A percentile compares a stretch with the other conserved stretches of the same genome.
phyloP scores from a whole-genome alignment of 495 filamentous ascomycete species.

The Elaphomyces granulatus region DNA sequence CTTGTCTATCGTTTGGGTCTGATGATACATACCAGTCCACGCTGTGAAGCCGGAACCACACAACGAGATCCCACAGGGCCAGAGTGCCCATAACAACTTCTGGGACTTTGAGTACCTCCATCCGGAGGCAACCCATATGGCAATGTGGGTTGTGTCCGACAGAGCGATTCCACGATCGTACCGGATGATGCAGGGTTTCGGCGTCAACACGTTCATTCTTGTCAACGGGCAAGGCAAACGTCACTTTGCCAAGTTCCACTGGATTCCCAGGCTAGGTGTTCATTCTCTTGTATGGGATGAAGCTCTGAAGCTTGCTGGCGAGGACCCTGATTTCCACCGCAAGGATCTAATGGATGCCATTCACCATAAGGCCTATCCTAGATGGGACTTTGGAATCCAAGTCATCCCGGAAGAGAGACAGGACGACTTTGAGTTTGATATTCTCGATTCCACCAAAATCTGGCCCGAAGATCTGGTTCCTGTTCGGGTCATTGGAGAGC shows the following conservation, averaged over 20 bases:
- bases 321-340: constrained; percentile 80
- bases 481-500: constrained; percentile 62
- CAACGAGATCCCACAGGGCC: constrained; percentile 52
- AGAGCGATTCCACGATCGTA: constrained; percentile 65
- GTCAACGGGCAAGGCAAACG: constrained; percentile 57
- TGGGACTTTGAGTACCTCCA: constrained; percentile 43
- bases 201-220: constrained; percentile 71
- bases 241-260: constrained; percentile 74
- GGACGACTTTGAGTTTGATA: constrained; percentile 80
- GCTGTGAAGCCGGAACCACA: constrained; percentile 71
- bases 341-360: constrained; percentile 78
- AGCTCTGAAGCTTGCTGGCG: constrained; percentile 63
- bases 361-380: constrained; percentile 51
- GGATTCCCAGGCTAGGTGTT: constrained; percentile 61
- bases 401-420: constrained; percentile 53
- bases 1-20: not conserved
- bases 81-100: constrained; percentile 49
- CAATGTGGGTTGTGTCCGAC: constrained; percentile 70
- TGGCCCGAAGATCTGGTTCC: constrained; percentile 81
- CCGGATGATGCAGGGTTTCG: constrained; percentile 87
- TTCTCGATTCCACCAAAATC: constrained; percentile 81
- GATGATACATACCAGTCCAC: constrained; percentile 27
- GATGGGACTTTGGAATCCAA: constrained; percentile 78
- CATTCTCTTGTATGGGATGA: constrained; percentile 85
- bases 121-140: constrained; percentile 72